phyloP scores from a whole-genome alignment of 1,284 basidiomycete species.

The Trametes versicolor region DNA sequence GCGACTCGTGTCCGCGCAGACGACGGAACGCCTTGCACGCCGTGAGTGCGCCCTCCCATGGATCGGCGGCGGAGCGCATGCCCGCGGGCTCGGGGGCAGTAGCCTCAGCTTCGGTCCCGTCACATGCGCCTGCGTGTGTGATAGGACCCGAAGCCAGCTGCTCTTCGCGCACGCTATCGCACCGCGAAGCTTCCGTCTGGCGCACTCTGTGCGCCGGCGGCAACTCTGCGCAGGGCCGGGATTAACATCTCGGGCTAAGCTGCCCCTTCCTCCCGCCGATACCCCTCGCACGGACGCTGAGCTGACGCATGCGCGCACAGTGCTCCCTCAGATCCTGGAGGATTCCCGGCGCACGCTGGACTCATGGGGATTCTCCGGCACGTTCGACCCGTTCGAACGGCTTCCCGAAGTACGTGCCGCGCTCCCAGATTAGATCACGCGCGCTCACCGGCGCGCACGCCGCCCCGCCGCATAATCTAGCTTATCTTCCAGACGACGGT shows the following conservation, averaged over 20 bases:
- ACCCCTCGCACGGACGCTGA: conserved; percentile 11
- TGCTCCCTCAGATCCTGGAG: conserved; percentile 69
- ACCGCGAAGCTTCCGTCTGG: conserved; percentile 4
- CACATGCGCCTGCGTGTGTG: conserved; percentile 26
- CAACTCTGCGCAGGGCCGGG: background rate
- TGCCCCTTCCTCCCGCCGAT: background rate
- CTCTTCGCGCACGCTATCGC: conserved; percentile 5
- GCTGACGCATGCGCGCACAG: conserved; percentile 44
- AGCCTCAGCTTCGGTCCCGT: conserved; percentile 24
- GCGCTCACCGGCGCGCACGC: conserved; percentile 12
- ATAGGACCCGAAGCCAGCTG: conserved; percentile 21
- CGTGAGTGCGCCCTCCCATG: conserved; percentile 55
- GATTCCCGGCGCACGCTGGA: conserved; percentile 69
- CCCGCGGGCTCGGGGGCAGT: conserved; percentile 22
- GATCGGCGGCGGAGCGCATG: conserved; percentile 6
- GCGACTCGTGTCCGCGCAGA: conserved; percentile 68
- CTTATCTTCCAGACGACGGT: conserved; percentile 77
- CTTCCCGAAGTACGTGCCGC: conserved; percentile 66
- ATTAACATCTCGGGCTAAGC: background rate
- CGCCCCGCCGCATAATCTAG: conserved; percentile 46
- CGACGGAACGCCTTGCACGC: conserved; percentile 62
- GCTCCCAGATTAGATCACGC: conserved; percentile 22
- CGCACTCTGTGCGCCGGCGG: conserved; percentile 5
- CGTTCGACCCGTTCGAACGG: conserved; percentile 73
- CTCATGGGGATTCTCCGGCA: conserved; percentile 67